phyloP scores from a whole-genome alignment of 352 stramenopile species.

The Globisporangium spiculum region DNA sequence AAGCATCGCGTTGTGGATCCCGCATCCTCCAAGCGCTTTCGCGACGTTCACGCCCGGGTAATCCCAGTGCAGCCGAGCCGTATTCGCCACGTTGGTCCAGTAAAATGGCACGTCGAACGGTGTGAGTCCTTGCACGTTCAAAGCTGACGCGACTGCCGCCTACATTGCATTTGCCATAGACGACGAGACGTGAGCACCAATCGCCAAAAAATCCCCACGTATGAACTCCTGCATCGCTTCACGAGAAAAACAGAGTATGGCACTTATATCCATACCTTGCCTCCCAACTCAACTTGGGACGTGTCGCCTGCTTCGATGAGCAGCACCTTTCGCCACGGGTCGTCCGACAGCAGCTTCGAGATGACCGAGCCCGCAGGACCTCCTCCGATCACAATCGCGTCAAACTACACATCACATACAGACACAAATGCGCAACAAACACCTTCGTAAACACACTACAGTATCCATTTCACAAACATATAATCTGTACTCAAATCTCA shows the following conservation, averaged over 20 bases:
- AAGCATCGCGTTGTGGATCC: constrained; percentile 91
- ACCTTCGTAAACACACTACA: too few species aligned
- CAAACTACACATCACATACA: constrained; percentile 33
- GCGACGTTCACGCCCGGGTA: constrained; percentile 81
- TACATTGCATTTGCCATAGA: constrained; percentile 7
- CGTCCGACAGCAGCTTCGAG: constrained; percentile 48
- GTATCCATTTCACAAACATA: background rate
- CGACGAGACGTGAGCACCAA: background rate
- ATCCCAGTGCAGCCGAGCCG: constrained; percentile 59
- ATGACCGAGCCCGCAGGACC: constrained; percentile 58
- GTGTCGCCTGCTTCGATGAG: constrained; percentile 64
- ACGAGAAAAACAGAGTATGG: background rate
- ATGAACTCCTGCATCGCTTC: background rate
- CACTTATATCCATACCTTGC: constrained; percentile 29
- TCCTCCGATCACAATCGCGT: constrained; percentile 61
- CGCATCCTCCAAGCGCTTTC: constrained; percentile 83
- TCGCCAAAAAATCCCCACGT: constrained; percentile 1
- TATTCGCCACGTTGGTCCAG: constrained; percentile 82
- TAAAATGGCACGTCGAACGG: constrained; percentile 85
- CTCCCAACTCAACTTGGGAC: constrained; percentile 52
- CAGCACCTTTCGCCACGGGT: constrained; percentile 54
- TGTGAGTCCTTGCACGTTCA: constrained; percentile 52
- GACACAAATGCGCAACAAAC: background rate
- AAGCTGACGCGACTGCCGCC: constrained; percentile 32
- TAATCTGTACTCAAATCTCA: background rate